phyloP scores from a whole-genome alignment of 768 basidiomycete species.

The Podaxis sp. region DNA sequence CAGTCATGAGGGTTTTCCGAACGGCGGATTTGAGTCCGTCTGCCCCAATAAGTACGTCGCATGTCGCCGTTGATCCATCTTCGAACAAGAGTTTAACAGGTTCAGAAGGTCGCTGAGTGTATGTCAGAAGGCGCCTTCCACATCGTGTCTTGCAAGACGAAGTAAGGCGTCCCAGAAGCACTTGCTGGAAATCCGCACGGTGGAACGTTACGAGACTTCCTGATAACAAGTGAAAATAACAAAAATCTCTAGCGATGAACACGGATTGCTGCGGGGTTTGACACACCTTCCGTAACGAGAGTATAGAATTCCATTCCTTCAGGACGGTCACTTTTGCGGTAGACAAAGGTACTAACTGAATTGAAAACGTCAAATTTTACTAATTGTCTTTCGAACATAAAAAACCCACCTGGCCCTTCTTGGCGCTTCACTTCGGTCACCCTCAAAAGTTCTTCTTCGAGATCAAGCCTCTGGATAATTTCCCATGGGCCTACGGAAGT shows the following conservation, averaged over 20 bases:
- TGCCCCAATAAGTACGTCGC: constrained; percentile 70
- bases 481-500: constrained; percentile 43
- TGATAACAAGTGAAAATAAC: constrained; percentile 21
- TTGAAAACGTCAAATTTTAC: background rate
- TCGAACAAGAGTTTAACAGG: constrained; percentile 53
- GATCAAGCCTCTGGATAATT: constrained; percentile 40
- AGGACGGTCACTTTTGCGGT: constrained; percentile 60
- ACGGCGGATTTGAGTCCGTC: constrained; percentile 65
- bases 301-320: constrained; percentile 53
- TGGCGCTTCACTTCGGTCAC: constrained; percentile 33
- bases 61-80: constrained; percentile 57
- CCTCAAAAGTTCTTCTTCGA: constrained; percentile 45
- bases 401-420: constrained; percentile 38
- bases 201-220: constrained; percentile 56
- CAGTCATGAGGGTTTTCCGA: constrained; percentile 35
- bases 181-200: constrained; percentile 65
- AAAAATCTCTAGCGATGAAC: constrained; percentile 11
- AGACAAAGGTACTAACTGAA: constrained; percentile 50
- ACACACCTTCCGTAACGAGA: constrained; percentile 55
- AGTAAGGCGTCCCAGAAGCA: constrained; percentile 49
- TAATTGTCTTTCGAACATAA: background rate
- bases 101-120: constrained; percentile 40
- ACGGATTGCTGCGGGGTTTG: background rate
- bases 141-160: constrained; percentile 45
- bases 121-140: constrained; percentile 59